Percentiles rank a stretch among this genome's conserved stretches.
Conservation (phyloP, 371 early-diverging fungal species). For the Mucor circinelloides region DNA sequence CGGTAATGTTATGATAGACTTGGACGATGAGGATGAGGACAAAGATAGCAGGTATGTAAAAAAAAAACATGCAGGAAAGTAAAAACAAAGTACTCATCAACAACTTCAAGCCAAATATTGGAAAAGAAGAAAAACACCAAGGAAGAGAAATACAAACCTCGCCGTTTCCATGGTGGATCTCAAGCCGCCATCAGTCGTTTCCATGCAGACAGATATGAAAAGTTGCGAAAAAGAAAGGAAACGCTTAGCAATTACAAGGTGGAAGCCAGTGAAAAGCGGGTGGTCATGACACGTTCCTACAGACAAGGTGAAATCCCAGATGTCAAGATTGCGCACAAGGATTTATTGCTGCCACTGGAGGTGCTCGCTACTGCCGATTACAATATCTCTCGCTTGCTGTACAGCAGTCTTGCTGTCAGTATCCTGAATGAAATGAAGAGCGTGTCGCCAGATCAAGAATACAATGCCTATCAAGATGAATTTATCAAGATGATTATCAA, state of each 20-base stretch:
- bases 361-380: conserved; percentile 61
- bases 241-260: conserved; percentile 32
- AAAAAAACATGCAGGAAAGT: background rate
- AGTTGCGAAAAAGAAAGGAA: conserved; percentile 19
- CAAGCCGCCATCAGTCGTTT: conserved; percentile 6
- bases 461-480: conserved; percentile 17
- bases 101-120: background rate
- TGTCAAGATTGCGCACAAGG: conserved; percentile 67
- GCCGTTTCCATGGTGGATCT: conserved; percentile 2
- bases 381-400: conserved; percentile 64
- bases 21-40: background rate
- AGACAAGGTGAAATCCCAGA: conserved; percentile 78
- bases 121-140: background rate
- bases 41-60: background rate
- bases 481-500: conserved; percentile 31
- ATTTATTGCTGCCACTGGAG: conserved; percentile 70
- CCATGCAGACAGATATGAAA: conserved; percentile 43
- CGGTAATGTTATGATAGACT: too few relatives aligned
- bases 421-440: conserved; percentile 40
- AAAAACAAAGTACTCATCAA: background rate
- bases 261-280: conserved; percentile 55
- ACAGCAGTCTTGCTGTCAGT: conserved; percentile 49
- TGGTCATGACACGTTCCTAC: conserved; percentile 66
- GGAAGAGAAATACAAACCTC: background rate
- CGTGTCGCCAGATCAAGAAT: conserved; percentile 17